phyloP scores from a whole-genome alignment of 164 flowering plant species.

The Stephania cephalantha region DNA sequence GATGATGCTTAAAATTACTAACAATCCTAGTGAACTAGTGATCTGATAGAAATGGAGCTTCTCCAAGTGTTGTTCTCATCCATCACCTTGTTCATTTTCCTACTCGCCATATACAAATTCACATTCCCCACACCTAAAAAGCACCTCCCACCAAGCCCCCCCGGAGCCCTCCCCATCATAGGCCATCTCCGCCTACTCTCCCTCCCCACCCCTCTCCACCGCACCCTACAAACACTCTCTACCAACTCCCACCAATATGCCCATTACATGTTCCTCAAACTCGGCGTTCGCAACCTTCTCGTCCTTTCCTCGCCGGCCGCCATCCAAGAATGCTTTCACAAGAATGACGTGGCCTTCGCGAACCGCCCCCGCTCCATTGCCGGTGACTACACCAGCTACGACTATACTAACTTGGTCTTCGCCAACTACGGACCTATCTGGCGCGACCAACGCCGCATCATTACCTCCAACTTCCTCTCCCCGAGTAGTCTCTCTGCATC shows the following conservation, averaged over 20 bases:
- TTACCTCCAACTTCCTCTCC: background rate
- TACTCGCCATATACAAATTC: too few species aligned
- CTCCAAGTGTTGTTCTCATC: too few species aligned
- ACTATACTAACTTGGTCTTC: background rate
- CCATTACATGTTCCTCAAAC: background rate
- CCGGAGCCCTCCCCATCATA: background rate
- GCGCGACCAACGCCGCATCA: constrained; percentile 3
- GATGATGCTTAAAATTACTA: too few species aligned
- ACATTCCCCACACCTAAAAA: background rate
- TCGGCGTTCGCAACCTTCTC: background rate
- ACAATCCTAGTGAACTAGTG: too few species aligned
- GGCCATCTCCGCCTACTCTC: constrained; percentile 1
- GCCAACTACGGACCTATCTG: background rate
- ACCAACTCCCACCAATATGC: background rate
- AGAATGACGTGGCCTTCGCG: constrained; percentile 1
- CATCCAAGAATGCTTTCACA: constrained; percentile 1
- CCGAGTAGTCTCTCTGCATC: background rate
- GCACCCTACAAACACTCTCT: background rate
- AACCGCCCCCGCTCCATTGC: background rate
- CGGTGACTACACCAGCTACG: background rate
- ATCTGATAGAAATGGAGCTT: too few species aligned
- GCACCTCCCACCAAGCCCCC: constrained; percentile 18
- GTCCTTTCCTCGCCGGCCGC: constrained; percentile 3
- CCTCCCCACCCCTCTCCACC: constrained; percentile 17
- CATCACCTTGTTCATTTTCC: too few species aligned